phyloP scores from a whole-genome alignment of 768 basidiomycete genomes.

The Agaricus sinodeliciosus region DNA sequence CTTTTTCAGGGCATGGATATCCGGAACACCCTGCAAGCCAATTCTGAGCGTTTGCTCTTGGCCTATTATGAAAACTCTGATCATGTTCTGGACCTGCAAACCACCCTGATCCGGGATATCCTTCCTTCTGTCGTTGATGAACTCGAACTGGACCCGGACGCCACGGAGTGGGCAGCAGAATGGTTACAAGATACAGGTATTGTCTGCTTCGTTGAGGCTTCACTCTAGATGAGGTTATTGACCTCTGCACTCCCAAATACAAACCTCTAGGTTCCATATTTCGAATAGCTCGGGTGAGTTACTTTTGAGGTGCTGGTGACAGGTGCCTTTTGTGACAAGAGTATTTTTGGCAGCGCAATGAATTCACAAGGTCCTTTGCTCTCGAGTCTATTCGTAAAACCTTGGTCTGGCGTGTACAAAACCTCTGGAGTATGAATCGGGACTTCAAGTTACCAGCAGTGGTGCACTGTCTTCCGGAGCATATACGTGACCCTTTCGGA shows the following conservation, averaged over 20 bases:
- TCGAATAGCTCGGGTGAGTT: slow-evolving; percentile 55
- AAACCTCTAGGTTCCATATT: slow-evolving; percentile 43
- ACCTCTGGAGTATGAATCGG: slow-evolving; percentile 28
- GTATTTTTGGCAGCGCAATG: slow-evolving; percentile 45
- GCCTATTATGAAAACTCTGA: slow-evolving; percentile 46
- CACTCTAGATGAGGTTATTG: background rate
- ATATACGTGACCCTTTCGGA: slow-evolving; percentile 52
- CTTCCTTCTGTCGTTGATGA: slow-evolving; percentile 57
- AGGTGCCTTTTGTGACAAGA: slow-evolving; percentile 6
- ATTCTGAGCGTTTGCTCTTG: slow-evolving; percentile 39
- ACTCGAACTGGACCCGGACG: slow-evolving; percentile 40
- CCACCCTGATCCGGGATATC: slow-evolving; percentile 46
- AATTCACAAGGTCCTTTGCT: slow-evolving; percentile 57
- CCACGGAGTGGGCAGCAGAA: slow-evolving; percentile 44
- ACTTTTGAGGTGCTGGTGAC: slow-evolving; percentile 10
- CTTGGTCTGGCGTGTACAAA: slow-evolving; percentile 50
- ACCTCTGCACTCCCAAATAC: slow-evolving; percentile 11
- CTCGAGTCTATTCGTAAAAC: slow-evolving; percentile 51
- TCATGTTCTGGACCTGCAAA: slow-evolving; percentile 40
- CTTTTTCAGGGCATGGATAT: slow-evolving; percentile 24
- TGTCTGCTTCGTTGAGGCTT: slow-evolving; percentile 18
- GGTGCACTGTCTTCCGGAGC: slow-evolving; percentile 49
- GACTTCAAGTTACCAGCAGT: slow-evolving; percentile 25
- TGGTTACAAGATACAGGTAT: slow-evolving; percentile 66
- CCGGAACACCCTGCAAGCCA: slow-evolving; percentile 33